Base-by-base conservation (phyloP, 2,329 filamentous ascomycete genomes). In the Aspergillus transmontanensis region DNA sequence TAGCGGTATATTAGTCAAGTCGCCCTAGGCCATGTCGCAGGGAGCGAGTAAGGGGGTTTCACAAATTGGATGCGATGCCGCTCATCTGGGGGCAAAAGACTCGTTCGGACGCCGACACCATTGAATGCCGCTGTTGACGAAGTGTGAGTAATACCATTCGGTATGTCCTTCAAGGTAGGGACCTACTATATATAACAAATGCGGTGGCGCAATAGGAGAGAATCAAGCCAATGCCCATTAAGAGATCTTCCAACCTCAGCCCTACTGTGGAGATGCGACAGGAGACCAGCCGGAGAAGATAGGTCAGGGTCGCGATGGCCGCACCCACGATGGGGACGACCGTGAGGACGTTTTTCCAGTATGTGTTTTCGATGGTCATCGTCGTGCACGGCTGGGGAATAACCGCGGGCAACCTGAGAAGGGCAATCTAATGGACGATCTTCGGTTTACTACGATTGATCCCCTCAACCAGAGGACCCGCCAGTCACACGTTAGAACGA, bases 261-360 rank as follows among this genome's bases (percentile, higher is more conserved):
- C 59, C 57, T 14, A 32, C 32, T 1, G 55, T 57, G 6, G 56
- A 57, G 12, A 61, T 36, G 6, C 61, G 62, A 7, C 62, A 58
- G 5, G 62, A 58, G 39, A 51, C 61, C 9, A 64, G 53, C 1
- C 64, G 64, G 32, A 66, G 21, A 16, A 59, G 12, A 54, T 62
- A 66, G 4, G 50, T 50, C 6, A 62, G 14, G 7, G 64, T 66
- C 4, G 64, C 64, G 32, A 64, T 1, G n/a, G 43, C 41, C n/a
- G 62, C 59, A 9, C 62, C 57, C 14, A 61, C 43, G 32, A 64
- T 61, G 28, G 64, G 59, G 14, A 66, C 59, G 19, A 64, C 59
- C 6, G 53, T 66, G 51, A 66, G 48, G 4, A 59, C 61, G 45
- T 65, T 61, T 19, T 65, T 65, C 63, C 63, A 65, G 54, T 65